Base-by-base conservation (phyloP, 2,329 filamentous ascomycete genomes). In the Harringtonia lauricola region DNA sequence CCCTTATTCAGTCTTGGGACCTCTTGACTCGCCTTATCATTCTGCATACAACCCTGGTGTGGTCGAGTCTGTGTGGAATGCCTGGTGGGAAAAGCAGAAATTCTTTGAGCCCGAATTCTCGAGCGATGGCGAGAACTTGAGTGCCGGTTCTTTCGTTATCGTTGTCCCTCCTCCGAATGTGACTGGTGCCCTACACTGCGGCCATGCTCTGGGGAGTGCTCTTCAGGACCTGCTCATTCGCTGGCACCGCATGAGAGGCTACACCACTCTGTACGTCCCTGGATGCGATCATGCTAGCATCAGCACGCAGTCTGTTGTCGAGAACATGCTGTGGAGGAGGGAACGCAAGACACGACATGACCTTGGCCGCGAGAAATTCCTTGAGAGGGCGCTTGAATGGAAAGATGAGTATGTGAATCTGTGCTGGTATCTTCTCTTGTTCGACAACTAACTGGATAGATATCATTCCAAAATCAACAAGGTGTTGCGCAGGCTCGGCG, bases 251-350 rank as follows among this genome's bases (percentile, higher is more conserved):
- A 95, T 95, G 89, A 79, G 80, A 56, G 89, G 89, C 29, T 83
- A 85, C 67, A 92, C 86, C 4, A 90, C 86, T 2, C 67, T 95
- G 15, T 95, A 84, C 76, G 65, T 95, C 39, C 90, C 89, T 1
- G 89, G 89, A 41, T 94, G 86, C 63, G 92, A 98, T 58, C 92
- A 98, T 60, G 92, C 92, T 28, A 89, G 92, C 68, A 95, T 98
- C 53, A 87, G 87, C 3, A 96, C 92, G 4, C 92, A 98, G 65
- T 87, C 76, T 52, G 92, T 98, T 41, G 90, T 98, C 43, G 92
- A 98, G 68, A 96, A 95, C 63, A 94, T 94, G 83, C 72, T 96
- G 21, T 94, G 84, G 82, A 83, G 85, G 63, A 76, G 76, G 46
- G 76, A 95, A 61, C 74, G 84, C 59, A 89, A 94, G 71, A 95